These are phyloP conservation scores for Mediolabrus comicus DNA, from an alignment of 108 stramenopile species.

Conservation along the genomic window DNA sequence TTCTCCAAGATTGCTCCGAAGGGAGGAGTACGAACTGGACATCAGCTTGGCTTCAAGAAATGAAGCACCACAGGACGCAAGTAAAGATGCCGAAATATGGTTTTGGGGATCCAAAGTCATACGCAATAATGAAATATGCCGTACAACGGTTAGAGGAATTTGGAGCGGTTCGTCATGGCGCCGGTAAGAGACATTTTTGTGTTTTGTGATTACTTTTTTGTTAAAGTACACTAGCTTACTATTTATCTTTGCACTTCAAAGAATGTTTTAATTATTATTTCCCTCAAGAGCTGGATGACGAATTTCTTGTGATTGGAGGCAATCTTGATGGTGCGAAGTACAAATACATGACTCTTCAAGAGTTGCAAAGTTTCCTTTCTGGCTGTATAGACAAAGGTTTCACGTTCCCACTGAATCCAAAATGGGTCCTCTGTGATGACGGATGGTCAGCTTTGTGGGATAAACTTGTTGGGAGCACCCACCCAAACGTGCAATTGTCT, in stretches of 20 bases:
- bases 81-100: conserved; percentile 64
- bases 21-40: conserved; percentile 59
- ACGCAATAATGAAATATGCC: conserved; percentile 67
- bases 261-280: conserved; percentile 83
- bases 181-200: too few species aligned
- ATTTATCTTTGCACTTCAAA: not conserved
- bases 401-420: conserved; percentile 68
- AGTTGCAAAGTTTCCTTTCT: conserved; percentile 54
- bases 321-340: conserved; percentile 41
- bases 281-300: conserved; percentile 77
- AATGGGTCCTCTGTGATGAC: conserved; percentile 49
- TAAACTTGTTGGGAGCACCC: conserved; percentile 26
- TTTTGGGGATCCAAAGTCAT: conserved; percentile 77
- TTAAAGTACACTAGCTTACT: not conserved
- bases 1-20: conserved; percentile 36
- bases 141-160: conserved; percentile 54
- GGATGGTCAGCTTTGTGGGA: conserved; percentile 50
- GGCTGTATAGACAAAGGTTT: conserved; percentile 59
- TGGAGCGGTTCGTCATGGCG: conserved; percentile 75
- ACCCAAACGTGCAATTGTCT: conserved; percentile 41
- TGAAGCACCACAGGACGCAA: conserved; percentile 52
- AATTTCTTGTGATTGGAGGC: conserved; percentile 60
- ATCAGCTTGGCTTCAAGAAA: conserved; percentile 58
- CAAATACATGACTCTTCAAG: conserved; percentile 62
- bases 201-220: not conserved